Percentiles rank a stretch among this genome's conserved stretches.
Evolutionary conservation across 2,329 filamentous ascomycete genomes (phyloP).

Genomic region (Alternaria arborescens): DNA sequence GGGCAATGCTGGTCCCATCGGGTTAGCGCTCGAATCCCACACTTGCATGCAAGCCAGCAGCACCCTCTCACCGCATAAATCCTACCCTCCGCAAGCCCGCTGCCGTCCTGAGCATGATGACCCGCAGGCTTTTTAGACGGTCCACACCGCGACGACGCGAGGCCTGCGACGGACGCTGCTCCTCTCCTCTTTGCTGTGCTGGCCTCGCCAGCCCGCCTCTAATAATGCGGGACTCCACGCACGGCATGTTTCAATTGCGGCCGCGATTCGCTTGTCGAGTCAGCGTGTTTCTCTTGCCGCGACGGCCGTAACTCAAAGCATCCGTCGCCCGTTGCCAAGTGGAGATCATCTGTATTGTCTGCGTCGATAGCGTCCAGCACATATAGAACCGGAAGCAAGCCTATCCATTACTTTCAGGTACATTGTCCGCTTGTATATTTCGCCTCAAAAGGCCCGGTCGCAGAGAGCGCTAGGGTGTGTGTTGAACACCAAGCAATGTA

Average conservation of each 20-base stretch:
- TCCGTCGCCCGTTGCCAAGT: constrained; percentile 39
- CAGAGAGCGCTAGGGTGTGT: constrained; percentile 1
- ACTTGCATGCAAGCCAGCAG: constrained; percentile 20
- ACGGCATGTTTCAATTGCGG: constrained; percentile 29
- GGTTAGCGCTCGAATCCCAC: constrained; percentile 17
- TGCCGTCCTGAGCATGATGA: constrained; percentile 18
- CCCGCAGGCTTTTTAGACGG: constrained; percentile 6
- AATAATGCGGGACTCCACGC: constrained; percentile 22
- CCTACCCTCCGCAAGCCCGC: constrained; percentile 17
- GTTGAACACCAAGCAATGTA: not conserved
- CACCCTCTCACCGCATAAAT: constrained; percentile 27
- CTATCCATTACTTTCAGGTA: constrained; percentile 31
- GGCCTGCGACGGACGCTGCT: constrained; percentile 12
- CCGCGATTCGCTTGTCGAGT: constrained; percentile 25
- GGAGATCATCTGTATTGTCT: constrained; percentile 37
- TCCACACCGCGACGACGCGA: constrained; percentile 12
- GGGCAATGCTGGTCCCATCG: constrained; percentile 4
- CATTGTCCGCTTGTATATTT: constrained; percentile 18
- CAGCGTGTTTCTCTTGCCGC: constrained; percentile 22
- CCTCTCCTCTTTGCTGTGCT: constrained; percentile 8
- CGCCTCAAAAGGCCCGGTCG: constrained; percentile 1
- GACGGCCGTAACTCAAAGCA: constrained; percentile 23
- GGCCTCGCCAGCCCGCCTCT: constrained; percentile 12
- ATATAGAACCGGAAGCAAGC: constrained; percentile 21
- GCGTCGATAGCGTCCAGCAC: constrained; percentile 28